Conservation (phyloP, 2,329 filamentous ascomycete species). For the Colletotrichum eleusines region DNA sequence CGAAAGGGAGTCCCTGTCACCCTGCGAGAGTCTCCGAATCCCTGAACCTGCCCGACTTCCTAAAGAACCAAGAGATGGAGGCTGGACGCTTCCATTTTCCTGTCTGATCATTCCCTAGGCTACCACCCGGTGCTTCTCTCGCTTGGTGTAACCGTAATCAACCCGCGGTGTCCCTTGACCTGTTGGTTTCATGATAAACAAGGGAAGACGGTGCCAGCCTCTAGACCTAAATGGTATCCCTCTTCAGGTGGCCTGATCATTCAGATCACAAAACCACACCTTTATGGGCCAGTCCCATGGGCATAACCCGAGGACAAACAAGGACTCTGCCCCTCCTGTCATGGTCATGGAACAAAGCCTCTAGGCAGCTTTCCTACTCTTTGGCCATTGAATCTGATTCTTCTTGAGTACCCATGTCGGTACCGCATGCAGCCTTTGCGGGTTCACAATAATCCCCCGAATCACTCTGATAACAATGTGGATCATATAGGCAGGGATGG, state of each 20-base stretch:
- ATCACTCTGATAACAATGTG: constrained; percentile 20
- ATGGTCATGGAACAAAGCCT: neutral
- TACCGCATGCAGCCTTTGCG: neutral
- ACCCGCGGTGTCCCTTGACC: constrained; percentile 24
- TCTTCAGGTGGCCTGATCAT: neutral
- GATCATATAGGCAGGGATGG: constrained; percentile 32
- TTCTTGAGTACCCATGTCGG: neutral
- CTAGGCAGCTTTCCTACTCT: constrained; percentile 14
- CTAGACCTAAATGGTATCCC: constrained; percentile 20
- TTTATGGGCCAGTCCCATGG: constrained; percentile 7
- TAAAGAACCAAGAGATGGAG: neutral
- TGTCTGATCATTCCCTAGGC: neutral
- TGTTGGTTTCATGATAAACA: constrained; percentile 29
- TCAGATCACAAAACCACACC: neutral
- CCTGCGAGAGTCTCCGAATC: constrained; percentile 6
- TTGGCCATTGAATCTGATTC: neutral
- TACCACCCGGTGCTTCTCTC: no score
- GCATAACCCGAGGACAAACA: neutral
- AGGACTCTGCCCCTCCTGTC: neutral
- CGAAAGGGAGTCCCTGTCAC: neutral
- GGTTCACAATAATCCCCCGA: constrained; percentile 33
- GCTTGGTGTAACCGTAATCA: neutral
- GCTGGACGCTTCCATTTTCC: neutral
- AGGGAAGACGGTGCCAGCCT: constrained; percentile 28
- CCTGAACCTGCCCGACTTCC: constrained; percentile 5